Conservation (phyloP, 345 rosid species). For the Euphorbia pulcherrima region DNA sequence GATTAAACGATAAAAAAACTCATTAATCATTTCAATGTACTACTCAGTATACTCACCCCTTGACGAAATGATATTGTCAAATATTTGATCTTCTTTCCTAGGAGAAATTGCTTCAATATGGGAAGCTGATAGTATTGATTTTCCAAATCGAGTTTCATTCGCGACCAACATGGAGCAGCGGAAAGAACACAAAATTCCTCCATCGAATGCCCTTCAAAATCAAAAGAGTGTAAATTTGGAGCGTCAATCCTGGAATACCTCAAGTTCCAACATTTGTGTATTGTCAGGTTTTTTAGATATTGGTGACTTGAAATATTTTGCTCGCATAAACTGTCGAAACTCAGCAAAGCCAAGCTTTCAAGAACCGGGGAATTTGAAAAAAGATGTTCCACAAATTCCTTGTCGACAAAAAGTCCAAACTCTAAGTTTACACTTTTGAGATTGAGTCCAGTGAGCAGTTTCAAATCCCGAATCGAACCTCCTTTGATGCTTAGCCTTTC, state of each 20-base stretch:
- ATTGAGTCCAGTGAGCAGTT: background rate
- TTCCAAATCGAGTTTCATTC: background rate
- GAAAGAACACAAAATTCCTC: background rate
- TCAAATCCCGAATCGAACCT: background rate
- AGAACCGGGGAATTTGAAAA: background rate
- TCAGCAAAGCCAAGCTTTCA: background rate
- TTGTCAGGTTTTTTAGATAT: background rate
- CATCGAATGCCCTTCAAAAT: background rate
- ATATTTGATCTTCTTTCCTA: background rate
- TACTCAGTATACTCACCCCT: background rate
- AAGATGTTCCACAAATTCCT: background rate
- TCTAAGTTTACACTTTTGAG: background rate
- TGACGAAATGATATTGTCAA: background rate
- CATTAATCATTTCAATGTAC: background rate
- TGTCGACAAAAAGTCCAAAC: background rate
- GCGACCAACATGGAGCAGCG: background rate
- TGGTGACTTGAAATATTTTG: background rate
- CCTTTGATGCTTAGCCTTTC: background rate
- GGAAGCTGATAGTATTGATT: background rate
- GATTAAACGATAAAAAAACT: background rate
- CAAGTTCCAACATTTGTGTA: background rate
- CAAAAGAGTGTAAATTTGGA: background rate
- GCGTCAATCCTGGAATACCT: background rate
- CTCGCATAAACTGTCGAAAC: background rate
- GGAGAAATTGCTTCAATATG: background rate